Conservation (phyloP, 371 early-diverging fungal genomes). For the Homolaphlyctis polyrhiza region DNA sequence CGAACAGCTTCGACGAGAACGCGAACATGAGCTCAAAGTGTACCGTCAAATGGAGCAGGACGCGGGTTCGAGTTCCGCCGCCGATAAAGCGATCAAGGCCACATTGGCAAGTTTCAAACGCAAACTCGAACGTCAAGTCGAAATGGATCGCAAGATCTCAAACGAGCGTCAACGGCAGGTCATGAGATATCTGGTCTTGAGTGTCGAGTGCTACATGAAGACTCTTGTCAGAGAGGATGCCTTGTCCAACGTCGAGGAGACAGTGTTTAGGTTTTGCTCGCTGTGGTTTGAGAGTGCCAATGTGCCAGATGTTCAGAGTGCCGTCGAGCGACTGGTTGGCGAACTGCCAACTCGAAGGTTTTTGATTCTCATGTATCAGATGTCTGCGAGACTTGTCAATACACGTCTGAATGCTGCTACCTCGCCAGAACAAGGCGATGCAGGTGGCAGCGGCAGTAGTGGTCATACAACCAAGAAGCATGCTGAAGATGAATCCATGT, state of each 20-base stretch:
- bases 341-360: slow-evolving; percentile 18
- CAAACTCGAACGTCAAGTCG: slow-evolving; percentile 26
- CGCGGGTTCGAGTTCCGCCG: slow-evolving; percentile 8
- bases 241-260: too few species aligned
- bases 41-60: slow-evolving; percentile 19
- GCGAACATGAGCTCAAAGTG: slow-evolving; percentile 17
- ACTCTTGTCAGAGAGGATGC: slow-evolving; percentile 9
- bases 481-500: slow-evolving; percentile 10
- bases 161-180: slow-evolving; percentile 13
- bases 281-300: slow-evolving; percentile 33
- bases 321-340: not conserved
- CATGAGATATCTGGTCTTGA: slow-evolving; percentile 16
- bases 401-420: too few species aligned
- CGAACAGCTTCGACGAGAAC: slow-evolving; percentile 1
- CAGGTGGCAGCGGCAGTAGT: too few species aligned
- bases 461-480: too few species aligned
- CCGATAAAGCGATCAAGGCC: not conserved
- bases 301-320: not conserved
- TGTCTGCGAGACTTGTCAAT: slow-evolving; percentile 28
- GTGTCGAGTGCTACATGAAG: slow-evolving; percentile 30
- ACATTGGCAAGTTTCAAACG: slow-evolving; percentile 4
- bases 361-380: slow-evolving; percentile 34
- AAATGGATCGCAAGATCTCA: slow-evolving; percentile 26
- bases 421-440: too few species aligned
- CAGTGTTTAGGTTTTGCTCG: slow-evolving; percentile 27